Evolutionary conservation across 116 monocot genomes (phyloP), one percentile per base, ranked within the genome.

Genomic region (Phalaenopsis hybrid): DNA sequence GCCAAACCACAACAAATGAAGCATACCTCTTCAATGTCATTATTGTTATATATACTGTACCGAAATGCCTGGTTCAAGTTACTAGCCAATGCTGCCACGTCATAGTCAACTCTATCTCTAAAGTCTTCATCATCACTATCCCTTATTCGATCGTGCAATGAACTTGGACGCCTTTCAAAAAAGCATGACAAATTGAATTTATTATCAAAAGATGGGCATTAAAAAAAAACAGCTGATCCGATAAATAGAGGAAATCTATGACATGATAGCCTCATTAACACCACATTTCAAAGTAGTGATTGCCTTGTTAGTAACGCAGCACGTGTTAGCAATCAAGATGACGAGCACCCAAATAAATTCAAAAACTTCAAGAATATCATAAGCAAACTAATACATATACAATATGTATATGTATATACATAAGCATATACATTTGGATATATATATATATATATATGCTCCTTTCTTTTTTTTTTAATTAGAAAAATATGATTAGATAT

Each of bases 31-130:
- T 82, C 84, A 80, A 84, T 84, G 75, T 86, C 86, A 61, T 86
- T 84, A 80, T 82, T 84, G 37, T 61, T 78, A 69, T 89, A 86
- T 6, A 86, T 89, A 58, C 80, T 86, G 76, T 84, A 84, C 31
- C 84, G 86, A 78, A 89, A 86, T 59, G 86, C 89, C 80, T 89
- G 86, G 77, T 84, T 89, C 77, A 89, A 75, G 79, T 89, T 89
- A 65, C 77, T 89, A 78, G 89, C 89, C 33, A 89, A 79, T 49
- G 86, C 80, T 45, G 89, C 89, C 37, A 89, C 89, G 78, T 89
- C 89, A 84, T 55, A 55, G 55, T 86, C 86, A 74, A 86, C 89
- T 80, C 86, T 86, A 75, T 86, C 84, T 63, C 84, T 16, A 50
- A 86, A 82, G 37, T 89, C 89, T 72, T 89, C 89, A 70, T 89